Evolutionary conservation across 164 flowering plant genomes (phyloP).

Genomic region (Euptelea pleiosperma): DNA sequence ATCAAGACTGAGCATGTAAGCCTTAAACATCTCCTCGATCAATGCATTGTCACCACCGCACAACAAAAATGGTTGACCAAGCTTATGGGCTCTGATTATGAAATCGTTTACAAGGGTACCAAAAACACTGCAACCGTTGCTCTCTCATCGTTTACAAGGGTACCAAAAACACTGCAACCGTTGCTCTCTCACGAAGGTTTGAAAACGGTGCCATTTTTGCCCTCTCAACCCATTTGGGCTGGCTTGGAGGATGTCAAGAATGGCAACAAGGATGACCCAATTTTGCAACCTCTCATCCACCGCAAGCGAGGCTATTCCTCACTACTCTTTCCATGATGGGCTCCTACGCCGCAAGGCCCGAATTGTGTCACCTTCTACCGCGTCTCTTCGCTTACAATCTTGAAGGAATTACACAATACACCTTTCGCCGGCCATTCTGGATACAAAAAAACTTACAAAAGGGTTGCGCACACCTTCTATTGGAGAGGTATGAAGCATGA

Average conservation of each 20-base stretch:
- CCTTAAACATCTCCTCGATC: background rate
- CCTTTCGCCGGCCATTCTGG: background rate
- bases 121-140: background rate
- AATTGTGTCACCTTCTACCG: background rate
- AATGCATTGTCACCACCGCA: background rate
- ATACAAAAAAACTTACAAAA: background rate
- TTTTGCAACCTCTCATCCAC: background rate
- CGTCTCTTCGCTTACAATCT: background rate
- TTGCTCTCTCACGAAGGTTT: too few species aligned
- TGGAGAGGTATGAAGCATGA: background rate
- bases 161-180: background rate
- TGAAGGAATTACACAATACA: background rate
- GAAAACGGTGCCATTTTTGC: too few species aligned
- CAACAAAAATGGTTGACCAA: background rate
- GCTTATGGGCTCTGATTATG: background rate
- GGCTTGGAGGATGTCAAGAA: background rate
- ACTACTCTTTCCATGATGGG: background rate
- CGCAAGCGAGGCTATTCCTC: background rate
- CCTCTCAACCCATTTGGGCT: background rate
- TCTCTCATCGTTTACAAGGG: too few species aligned
- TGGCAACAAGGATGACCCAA: background rate
- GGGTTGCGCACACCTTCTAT: background rate
- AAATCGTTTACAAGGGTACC: background rate
- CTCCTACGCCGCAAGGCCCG: background rate
- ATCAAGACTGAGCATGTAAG: background rate